These are phyloP conservation scores for Aspergillus glaucus DNA, from an alignment of 2,329 filamentous ascomycete genomes.

Conservation along the genomic window DNA sequence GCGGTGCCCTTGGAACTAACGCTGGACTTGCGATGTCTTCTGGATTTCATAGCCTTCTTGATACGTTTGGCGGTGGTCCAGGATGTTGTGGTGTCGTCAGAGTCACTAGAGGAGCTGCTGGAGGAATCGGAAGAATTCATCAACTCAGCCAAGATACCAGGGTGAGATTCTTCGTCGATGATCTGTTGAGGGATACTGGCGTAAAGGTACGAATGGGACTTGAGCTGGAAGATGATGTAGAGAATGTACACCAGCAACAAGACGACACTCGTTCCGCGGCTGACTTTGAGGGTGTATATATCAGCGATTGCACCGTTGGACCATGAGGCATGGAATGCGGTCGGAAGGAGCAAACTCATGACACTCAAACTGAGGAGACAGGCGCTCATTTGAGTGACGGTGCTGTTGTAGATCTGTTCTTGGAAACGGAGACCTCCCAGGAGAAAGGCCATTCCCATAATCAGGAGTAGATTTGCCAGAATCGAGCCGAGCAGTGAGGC, in stretches of 20 bases:
- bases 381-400: constrained; percentile 92
- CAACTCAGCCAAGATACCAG: constrained; percentile 75
- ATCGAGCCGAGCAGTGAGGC: constrained; percentile 86
- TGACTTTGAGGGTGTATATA: constrained; percentile 69
- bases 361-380: constrained; percentile 86
- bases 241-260: constrained; percentile 74
- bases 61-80: constrained; percentile 69
- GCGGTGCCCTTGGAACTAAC: constrained; percentile 54
- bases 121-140: constrained; percentile 55
- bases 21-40: constrained; percentile 71
- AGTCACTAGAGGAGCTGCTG: constrained; percentile 54
- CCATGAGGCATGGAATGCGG: constrained; percentile 89
- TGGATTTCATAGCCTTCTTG: constrained; percentile 65
- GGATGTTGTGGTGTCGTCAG: constrained; percentile 60
- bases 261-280: constrained; percentile 81
- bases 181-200: constrained; percentile 87
- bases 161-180: constrained; percentile 84
- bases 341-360: constrained; percentile 80
- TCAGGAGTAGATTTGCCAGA: constrained; percentile 78
- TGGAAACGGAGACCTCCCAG: constrained; percentile 78
- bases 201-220: constrained; percentile 87
- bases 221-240: constrained; percentile 84
- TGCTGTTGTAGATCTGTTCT: constrained; percentile 95
- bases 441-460: constrained; percentile 87
- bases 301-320: constrained; percentile 58